These are phyloP conservation scores for Eruca vesicaria DNA, from an alignment of 441 rosid genomes.

Conservation along the genomic window DNA sequence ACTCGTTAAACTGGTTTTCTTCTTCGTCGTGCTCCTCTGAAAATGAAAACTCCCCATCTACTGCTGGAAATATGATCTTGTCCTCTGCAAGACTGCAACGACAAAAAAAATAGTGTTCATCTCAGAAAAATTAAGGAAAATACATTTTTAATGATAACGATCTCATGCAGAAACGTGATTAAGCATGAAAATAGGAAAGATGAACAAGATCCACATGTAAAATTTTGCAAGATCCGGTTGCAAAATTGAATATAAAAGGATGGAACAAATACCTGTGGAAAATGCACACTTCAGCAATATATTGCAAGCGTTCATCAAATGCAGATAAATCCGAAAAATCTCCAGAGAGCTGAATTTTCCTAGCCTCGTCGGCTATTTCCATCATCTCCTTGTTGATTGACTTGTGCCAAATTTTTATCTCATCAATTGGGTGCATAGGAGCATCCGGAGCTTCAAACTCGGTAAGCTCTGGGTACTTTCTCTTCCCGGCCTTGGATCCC, in stretches of 20 bases:
- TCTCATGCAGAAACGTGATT: constrained; percentile 19
- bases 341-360: constrained; percentile 61
- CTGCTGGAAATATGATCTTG: constrained; percentile 72
- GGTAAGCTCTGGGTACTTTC: constrained; percentile 51
- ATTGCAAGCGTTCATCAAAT: constrained; percentile 64
- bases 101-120: constrained; percentile 15
- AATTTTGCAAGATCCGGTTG: background rate
- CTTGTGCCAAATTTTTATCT: constrained; percentile 74
- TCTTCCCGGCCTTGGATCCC: constrained; percentile 50
- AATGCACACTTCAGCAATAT: constrained; percentile 69
- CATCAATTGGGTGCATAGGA: constrained; percentile 56
- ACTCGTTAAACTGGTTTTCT: constrained; percentile 56
- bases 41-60: constrained; percentile 61
- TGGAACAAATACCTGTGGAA: constrained; percentile 56
- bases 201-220: constrained; percentile 13
- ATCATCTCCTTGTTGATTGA: constrained; percentile 65
- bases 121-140: constrained; percentile 7
- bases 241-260: background rate
- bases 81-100: constrained; percentile 71
- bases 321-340: constrained; percentile 58
- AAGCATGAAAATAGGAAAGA: constrained; percentile 16
- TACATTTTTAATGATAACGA: constrained; percentile 5
- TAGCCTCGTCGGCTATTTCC: constrained; percentile 67
- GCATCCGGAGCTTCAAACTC: constrained; percentile 33
- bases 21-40: constrained; percentile 63